Conservation (phyloP, 306 rosid species). For the Vigna unguiculata region DNA sequence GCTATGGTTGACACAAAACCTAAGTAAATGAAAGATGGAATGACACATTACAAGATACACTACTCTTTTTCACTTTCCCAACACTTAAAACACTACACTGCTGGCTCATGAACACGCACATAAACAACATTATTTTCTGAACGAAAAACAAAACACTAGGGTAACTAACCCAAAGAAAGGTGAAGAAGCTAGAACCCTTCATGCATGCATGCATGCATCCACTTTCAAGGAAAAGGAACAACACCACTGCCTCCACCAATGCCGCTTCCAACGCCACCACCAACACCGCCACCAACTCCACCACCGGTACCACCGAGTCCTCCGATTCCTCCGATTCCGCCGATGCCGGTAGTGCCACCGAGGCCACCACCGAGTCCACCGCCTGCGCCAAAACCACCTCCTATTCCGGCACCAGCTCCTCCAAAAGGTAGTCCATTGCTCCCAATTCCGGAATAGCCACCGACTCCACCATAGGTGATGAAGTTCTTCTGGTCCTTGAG, state of each 20-base stretch:
- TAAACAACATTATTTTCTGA: conserved; percentile 18
- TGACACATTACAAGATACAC: background rate
- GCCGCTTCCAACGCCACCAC: conserved; percentile 45
- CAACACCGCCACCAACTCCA: conserved; percentile 52
- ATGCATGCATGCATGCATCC: background rate
- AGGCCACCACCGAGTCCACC: conserved; percentile 47
- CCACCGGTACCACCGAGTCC: conserved; percentile 49
- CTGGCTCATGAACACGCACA: conserved; percentile 1
- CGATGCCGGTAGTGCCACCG: conserved; percentile 47
- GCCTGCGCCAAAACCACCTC: conserved; percentile 48
- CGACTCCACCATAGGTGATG: conserved; percentile 62
- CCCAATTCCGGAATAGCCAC: conserved; percentile 81
- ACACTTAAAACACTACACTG: conserved; percentile 12
- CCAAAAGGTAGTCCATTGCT: conserved; percentile 75
- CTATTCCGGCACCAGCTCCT: conserved; percentile 67
- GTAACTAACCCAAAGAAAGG: background rate
- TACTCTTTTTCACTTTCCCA: background rate
- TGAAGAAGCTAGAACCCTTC: background rate
- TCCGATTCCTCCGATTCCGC: conserved; percentile 50
- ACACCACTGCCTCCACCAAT: conserved; percentile 48
- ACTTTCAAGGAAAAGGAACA: conserved; percentile 59
- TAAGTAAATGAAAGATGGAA: conserved; percentile 11
- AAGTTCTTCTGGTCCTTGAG: conserved; percentile 87
- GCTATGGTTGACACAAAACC: conserved; percentile 23
- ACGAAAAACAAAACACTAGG: background rate